phyloP scores from a whole-genome alignment of 106 monocot species.

The Agapanthus africanus region DNA sequence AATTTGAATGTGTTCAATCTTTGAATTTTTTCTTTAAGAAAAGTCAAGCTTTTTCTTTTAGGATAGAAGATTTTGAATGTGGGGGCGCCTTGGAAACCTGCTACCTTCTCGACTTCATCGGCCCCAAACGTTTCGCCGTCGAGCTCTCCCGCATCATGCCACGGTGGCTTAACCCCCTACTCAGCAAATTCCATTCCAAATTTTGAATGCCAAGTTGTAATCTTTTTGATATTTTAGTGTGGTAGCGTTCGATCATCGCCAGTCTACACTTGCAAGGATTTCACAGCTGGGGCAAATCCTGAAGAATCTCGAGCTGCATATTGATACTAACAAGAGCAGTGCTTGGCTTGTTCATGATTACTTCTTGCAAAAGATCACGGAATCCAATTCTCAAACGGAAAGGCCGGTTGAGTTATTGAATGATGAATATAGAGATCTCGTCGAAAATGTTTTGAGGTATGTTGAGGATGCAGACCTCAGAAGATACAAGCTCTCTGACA shows the following conservation, averaged over 20 bases:
- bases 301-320: constrained; percentile 49
- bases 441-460: constrained; percentile 36
- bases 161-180: constrained; percentile 18
- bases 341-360: constrained; percentile 51
- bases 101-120: constrained; percentile 78
- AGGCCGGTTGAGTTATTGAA: constrained; percentile 21
- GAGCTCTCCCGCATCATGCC: constrained; percentile 50
- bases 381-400: constrained; percentile 10
- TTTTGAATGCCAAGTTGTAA: background rate
- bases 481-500: constrained; percentile 26
- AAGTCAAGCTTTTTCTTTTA: too few relatives aligned
- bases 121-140: constrained; percentile 42
- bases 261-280: constrained; percentile 29
- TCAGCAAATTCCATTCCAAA: background rate
- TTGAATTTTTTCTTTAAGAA: too few relatives aligned
- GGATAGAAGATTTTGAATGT: constrained; percentile 48
- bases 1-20: too few relatives aligned
- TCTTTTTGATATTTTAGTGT: constrained; percentile 29
- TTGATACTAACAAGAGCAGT: constrained; percentile 51
- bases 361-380: constrained; percentile 30
- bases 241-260: constrained; percentile 70
- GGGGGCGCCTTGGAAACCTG: constrained; percentile 37
- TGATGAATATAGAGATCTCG: constrained; percentile 24
- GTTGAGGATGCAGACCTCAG: constrained; percentile 64
- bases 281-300: constrained; percentile 9